These are phyloP conservation scores for Fraxinus velutina DNA, from an alignment of 305 asterid species.

Conservation along the genomic window DNA sequence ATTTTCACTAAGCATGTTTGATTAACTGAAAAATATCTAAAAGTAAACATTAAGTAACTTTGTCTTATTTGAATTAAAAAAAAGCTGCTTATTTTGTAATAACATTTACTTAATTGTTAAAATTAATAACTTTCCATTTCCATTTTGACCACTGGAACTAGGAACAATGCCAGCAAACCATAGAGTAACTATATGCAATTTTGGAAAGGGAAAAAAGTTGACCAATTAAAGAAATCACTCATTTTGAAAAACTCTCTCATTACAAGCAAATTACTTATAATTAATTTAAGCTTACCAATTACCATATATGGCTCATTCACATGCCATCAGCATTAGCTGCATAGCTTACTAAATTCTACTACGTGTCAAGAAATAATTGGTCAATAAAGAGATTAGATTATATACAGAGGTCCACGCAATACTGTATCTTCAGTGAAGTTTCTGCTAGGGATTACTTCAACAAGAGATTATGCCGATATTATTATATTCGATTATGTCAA, in stretches of 20 bases:
- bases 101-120: not conserved
- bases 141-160: not conserved
- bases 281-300: not conserved
- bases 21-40: not conserved
- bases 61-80: not conserved
- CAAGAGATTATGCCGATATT: not conserved
- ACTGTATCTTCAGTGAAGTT: not conserved
- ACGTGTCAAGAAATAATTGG: conserved; percentile 1
- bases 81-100: not conserved
- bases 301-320: not conserved
- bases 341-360: not conserved
- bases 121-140: not conserved
- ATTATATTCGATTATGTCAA: not conserved
- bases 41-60: not conserved
- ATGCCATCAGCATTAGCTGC: not conserved
- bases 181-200: not conserved
- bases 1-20: not conserved
- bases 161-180: not conserved
- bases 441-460: not conserved
- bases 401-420: not conserved
- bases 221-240: not conserved
- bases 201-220: not conserved
- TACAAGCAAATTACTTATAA: not conserved
- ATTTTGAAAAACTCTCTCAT: not conserved
- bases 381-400: not conserved